A percentile compares a stretch with the other conserved stretches of the same genome.
Evolutionary conservation across 2,329 filamentous ascomycete genomes (phyloP).

Genomic region (Hymenoscyphus repandus): DNA sequence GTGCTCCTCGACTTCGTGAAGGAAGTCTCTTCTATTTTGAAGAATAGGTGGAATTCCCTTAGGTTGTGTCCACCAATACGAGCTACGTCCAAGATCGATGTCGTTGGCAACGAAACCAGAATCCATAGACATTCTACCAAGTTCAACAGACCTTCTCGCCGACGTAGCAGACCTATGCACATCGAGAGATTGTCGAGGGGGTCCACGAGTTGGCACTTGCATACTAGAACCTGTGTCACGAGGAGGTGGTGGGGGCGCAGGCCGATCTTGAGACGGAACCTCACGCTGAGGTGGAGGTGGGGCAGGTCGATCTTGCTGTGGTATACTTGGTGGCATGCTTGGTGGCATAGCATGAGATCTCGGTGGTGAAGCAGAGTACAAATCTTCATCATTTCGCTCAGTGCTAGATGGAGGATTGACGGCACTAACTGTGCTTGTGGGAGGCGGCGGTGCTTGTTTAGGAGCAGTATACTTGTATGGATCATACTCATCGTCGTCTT

Average conservation of each 20-base stretch:
- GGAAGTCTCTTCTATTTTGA: slow-evolving; percentile 76
- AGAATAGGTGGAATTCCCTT: slow-evolving; percentile 76
- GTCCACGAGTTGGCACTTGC: slow-evolving; percentile 21
- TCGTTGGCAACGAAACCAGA: slow-evolving; percentile 84
- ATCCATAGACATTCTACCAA: slow-evolving; percentile 67
- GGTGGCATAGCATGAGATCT: slow-evolving; percentile 21
- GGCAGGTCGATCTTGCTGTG: slow-evolving; percentile 35
- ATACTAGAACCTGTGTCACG: slow-evolving; percentile 33
- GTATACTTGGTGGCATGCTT: neutral
- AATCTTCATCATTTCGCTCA: slow-evolving; percentile 26
- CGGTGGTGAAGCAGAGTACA: slow-evolving; percentile 32
- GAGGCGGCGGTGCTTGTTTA: slow-evolving; percentile 17
- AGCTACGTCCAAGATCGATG: slow-evolving; percentile 68
- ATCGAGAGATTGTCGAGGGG: slow-evolving; percentile 59
- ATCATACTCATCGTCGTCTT: slow-evolving; percentile 69
- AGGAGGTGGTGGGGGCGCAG: slow-evolving; percentile 41
- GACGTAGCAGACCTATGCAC: slow-evolving; percentile 46
- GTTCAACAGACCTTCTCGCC: slow-evolving; percentile 58
- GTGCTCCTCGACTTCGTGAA: slow-evolving; percentile 76
- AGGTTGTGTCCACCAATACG: slow-evolving; percentile 82
- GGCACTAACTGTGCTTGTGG: slow-evolving; percentile 5
- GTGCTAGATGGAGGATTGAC: slow-evolving; percentile 15
- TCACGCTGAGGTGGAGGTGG: slow-evolving; percentile 24
- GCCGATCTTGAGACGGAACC: slow-evolving; percentile 32
- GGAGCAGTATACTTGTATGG: slow-evolving; percentile 52